These are phyloP conservation scores for Termitomyces sp. DNA, from an alignment of 768 basidiomycete species.

Conservation along the genomic window DNA sequence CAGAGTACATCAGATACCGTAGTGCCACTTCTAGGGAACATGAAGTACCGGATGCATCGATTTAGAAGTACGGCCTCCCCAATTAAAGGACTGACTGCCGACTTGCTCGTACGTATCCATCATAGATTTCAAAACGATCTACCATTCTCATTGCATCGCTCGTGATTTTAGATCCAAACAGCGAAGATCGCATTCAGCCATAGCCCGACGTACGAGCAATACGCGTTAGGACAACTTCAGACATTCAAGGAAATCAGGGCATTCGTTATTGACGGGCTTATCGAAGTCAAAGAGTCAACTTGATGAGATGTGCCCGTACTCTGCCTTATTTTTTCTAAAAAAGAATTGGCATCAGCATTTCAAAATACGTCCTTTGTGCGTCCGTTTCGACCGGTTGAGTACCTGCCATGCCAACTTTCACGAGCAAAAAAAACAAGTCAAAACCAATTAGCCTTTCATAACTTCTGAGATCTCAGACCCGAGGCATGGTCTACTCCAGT, in stretches of 20 bases:
- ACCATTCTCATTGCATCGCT: neutral
- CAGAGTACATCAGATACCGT: constrained; percentile 55
- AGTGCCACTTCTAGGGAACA: constrained; percentile 41
- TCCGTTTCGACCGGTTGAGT: neutral
- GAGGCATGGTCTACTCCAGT: neutral
- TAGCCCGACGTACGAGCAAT: constrained; percentile 47
- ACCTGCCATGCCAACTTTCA: neutral
- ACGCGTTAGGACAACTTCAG: constrained; percentile 46
- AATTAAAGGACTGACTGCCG: constrained; percentile 79
- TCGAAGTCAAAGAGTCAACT: neutral
- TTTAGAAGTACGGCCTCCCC: constrained; percentile 75
- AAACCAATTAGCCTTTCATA: neutral
- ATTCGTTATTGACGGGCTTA: neutral
- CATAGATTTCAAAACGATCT: neutral
- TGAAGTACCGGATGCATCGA: constrained; percentile 76
- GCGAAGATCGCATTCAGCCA: constrained; percentile 62
- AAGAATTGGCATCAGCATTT: too few relatives aligned
- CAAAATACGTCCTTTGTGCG: neutral
- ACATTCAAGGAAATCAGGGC: constrained; percentile 20
- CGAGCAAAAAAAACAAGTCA: neutral
- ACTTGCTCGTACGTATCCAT: constrained; percentile 58
- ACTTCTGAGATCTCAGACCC: neutral
- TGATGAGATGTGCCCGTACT: neutral
- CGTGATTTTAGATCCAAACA: constrained; percentile 46
- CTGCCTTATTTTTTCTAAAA: neutral